Evolutionary conservation across 148 eudicot genomes (phyloP).

Genomic region (Bassia scoparia): DNA sequence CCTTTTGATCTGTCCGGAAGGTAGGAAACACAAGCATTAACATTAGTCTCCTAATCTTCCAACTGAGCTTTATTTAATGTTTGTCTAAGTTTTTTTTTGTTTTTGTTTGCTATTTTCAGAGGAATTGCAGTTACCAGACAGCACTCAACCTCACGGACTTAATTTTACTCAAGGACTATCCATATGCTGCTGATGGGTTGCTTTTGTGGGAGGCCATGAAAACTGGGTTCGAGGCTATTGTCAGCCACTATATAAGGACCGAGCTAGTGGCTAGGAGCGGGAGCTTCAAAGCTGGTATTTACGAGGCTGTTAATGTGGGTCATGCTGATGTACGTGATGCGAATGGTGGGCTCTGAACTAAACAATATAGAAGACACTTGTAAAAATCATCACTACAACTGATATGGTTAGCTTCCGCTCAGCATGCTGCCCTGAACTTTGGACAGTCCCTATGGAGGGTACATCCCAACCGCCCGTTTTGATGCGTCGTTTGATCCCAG

Average conservation of each 20-base stretch:
- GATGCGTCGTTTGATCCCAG: constrained; percentile 73
- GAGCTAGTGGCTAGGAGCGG: constrained; percentile 42
- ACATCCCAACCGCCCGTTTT: constrained; percentile 88
- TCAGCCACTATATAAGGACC: constrained; percentile 70
- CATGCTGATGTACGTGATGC: constrained; percentile 69
- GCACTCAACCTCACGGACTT: constrained; percentile 75
- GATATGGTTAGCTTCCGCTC: constrained; percentile 89
- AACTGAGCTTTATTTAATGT: neutral
- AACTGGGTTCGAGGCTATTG: constrained; percentile 72
- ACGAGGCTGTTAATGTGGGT: constrained; percentile 85
- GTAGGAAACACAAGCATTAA: constrained; percentile 28
- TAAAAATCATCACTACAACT: constrained; percentile 66
- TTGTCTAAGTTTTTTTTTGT: neutral
- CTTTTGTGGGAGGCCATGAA: constrained; percentile 77
- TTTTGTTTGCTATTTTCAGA: constrained; percentile 31
- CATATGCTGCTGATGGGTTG: constrained; percentile 89
- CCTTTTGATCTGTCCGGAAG: constrained; percentile 82
- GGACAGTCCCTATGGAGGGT: constrained; percentile 97
- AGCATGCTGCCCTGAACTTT: constrained; percentile 86
- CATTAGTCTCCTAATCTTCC: neutral
- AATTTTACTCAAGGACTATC: constrained; percentile 76
- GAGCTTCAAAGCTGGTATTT: constrained; percentile 96
- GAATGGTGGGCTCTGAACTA: constrained; percentile 79
- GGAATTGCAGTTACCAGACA: constrained; percentile 87
- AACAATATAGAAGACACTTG: constrained; percentile 55